phyloP scores from a whole-genome alignment of 345 rosid species.

The Murraya paniculata region DNA sequence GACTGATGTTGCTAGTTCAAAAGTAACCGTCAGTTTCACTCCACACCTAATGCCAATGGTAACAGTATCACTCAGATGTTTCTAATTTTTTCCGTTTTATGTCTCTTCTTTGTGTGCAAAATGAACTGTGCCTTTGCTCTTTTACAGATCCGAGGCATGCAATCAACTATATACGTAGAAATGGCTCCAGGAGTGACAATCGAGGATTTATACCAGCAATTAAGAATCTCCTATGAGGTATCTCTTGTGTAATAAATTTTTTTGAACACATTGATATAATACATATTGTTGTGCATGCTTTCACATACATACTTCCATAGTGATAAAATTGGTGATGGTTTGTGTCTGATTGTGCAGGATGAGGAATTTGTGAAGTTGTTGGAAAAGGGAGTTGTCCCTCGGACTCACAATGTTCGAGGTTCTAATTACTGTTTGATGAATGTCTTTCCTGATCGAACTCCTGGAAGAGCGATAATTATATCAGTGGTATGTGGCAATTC shows the following conservation, averaged over 20 bases:
- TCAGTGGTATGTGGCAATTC: constrained; percentile 68
- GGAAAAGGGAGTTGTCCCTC: constrained; percentile 75
- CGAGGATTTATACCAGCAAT: constrained; percentile 61
- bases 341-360: constrained; percentile 35
- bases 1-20: constrained; percentile 62
- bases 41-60: constrained; percentile 99
- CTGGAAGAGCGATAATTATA: constrained; percentile 84
- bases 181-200: constrained; percentile 63
- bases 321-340: not conserved
- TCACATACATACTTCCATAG: no score
- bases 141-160: constrained; percentile 92
- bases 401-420: constrained; percentile 81
- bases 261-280: not conserved
- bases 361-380: constrained; percentile 81
- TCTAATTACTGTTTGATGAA: constrained; percentile 87
- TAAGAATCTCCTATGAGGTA: constrained; percentile 66
- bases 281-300: not conserved
- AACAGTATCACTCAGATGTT: constrained; percentile 5
- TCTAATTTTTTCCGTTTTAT: not conserved
- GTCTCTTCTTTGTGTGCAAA: constrained; percentile 12
- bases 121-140: not conserved
- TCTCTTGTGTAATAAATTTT: not conserved
- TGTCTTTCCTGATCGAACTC: constrained; percentile 83
- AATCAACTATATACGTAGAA: constrained; percentile 83
- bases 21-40: constrained; percentile 88